Base-by-base conservation (phyloP, 495 filamentous ascomycete genomes). In the Amorphotheca resinae region DNA sequence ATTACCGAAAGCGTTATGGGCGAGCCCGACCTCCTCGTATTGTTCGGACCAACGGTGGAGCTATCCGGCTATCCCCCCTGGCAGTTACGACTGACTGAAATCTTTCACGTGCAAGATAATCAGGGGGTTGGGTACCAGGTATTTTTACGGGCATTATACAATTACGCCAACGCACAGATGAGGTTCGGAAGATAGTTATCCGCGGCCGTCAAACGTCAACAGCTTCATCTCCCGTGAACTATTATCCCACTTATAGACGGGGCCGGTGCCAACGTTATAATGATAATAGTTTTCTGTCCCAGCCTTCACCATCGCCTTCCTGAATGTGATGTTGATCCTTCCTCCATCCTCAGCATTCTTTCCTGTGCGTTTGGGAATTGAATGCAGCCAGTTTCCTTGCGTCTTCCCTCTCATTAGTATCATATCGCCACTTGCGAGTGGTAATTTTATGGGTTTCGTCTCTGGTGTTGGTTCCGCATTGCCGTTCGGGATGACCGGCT, bases 11-110 rank as follows among this genome's bases (percentile, higher is more conserved):
- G 69, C 38, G 67, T 85, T 28, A 82, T 83, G 70, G 66, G 60
- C 14, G 91, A 98, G 60, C 91, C 91, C 17, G 91, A 95, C 57
- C 67, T 98, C 17, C 67, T 98, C 23, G 67, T 98, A 23, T 67
- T 94, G 0, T 95, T 98, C 59, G 77, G 80, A 9, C 79, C 86
- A 1, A 74, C 72, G 44, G 72, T 95, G 40, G 77, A 81, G 51
- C 64, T 98, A 34, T 80, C 84, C 40, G 89, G 89, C 6, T 98
- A 95, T 61, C 91, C 91, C 20, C 91, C 91, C 1, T 98, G 91
- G 91, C 91, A 95, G 60, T 70, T 95, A 35, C 70, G 91, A 26
- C 63, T 98, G 48, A 95, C 89, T 1, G 91, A 98, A 70, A 95
- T 98, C 46, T 94, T 84, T 58, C 71, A 80, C 51, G 66, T 80